phyloP scores from a whole-genome alignment of 2,329 filamentous ascomycete genomes.

The Polychaeton citri region DNA sequence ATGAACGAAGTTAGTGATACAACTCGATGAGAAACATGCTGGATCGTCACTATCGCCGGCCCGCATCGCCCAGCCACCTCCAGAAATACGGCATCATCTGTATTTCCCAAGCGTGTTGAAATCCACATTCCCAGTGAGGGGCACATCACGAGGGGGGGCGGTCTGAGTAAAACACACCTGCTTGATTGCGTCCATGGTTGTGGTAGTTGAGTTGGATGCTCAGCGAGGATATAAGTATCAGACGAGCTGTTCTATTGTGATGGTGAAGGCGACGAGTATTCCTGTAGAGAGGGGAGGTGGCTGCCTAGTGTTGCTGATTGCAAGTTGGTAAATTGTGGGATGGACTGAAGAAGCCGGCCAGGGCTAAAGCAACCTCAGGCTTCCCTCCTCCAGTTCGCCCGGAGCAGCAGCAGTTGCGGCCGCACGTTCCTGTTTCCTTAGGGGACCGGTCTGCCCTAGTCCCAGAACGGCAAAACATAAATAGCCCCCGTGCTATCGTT shows the following conservation, averaged over 20 bases:
- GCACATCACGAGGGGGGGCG: constrained; percentile 12
- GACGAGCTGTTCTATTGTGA: no score
- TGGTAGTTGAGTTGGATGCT: background rate
- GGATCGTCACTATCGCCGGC: no score
- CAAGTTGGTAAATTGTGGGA: background rate
- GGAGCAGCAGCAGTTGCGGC: background rate
- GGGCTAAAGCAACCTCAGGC: no score
- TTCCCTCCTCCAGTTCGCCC: no score
- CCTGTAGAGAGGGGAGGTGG: background rate
- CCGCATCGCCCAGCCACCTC: no score
- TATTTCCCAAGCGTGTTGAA: no score
- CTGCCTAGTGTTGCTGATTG: background rate
- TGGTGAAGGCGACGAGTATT: no score
- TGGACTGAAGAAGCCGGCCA: background rate
- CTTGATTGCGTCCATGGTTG: constrained; percentile 29
- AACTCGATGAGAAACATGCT: no score
- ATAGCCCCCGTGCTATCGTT: no score
- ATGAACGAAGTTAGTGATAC: constrained; percentile 16
- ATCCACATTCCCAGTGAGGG: constrained; percentile 12
- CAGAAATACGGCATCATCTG: no score
- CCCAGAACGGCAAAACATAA: background rate
- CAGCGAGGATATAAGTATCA: no score
- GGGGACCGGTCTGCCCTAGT: background rate
- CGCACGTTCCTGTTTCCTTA: background rate
- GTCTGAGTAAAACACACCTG: constrained; percentile 18